Evolutionary conservation across 371 early-diverging fungal genomes (phyloP), one percentile per base, ranked within the genome.

Genomic region (Enterospora canceri): DNA sequence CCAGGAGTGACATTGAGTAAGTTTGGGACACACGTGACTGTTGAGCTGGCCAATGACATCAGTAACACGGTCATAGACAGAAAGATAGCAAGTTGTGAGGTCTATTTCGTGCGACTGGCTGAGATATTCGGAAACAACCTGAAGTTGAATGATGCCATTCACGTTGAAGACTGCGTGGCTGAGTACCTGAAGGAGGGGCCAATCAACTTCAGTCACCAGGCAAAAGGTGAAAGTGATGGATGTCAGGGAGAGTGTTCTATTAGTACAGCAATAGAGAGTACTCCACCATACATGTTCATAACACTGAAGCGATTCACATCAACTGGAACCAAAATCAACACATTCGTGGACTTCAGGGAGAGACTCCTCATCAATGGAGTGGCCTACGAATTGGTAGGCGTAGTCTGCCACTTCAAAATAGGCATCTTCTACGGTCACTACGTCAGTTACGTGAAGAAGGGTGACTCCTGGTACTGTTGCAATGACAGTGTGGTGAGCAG

Each of bases 251-350:
- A 58, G 83, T 83, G 34, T 89, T 87, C 0, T 85, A 83, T 54
- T 90, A 90, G 76, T 87, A 89, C 65, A 80, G 89, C 30, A 89
- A 90, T 72, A 78, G 90, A 26, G 88, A 88, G 87, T 82, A 78
- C 86, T 31, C 92, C 93, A 3, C 87, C 88, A 71, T 84, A 87
- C 58, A 77, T 92, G 28, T 88, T 92, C 0, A 85, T 92, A 47
- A 91, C 90, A 64, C 77, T 92, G 51, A 92, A 92, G 77, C 85
- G 92, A 30, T 91, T 91, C 71, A 76, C 89, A 50, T 89, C 85
- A 0, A 75, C 80, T 0, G 70, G 83, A 15, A 68, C 72, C 24
- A 94, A 94, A 77, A 85, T 91, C 65, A 88, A 88, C 64, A 84
- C 79, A 0, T 58, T 85, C 24, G 86, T 91, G 16, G 90, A 90